Evolutionary conservation across 2,329 filamentous ascomycete species (phyloP).

Genomic region (Cladosporium cucumerinum): DNA sequence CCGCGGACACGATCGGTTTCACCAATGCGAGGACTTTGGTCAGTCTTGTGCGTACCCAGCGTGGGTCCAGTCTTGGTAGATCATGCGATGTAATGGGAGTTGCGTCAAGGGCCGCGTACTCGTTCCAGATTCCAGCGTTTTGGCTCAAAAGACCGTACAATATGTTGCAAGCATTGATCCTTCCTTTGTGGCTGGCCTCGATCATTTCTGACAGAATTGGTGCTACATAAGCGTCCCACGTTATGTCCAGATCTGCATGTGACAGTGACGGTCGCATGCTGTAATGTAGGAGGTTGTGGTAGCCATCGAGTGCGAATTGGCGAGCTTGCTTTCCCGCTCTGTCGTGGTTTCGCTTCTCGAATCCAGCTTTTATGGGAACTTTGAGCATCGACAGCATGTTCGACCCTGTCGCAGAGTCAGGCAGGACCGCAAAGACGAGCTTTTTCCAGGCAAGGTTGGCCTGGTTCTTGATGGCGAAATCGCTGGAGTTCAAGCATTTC

Average conservation of each 20-base stretch:
- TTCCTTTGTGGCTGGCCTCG: slow-evolving; percentile 46
- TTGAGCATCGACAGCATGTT: slow-evolving; percentile 62
- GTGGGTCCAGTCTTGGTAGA: slow-evolving; percentile 76
- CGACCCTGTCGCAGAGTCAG: slow-evolving; percentile 55
- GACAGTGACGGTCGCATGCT: slow-evolving; percentile 68
- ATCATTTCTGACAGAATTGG: slow-evolving; percentile 61
- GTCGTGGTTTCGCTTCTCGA: slow-evolving; percentile 61
- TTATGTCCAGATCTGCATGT: slow-evolving; percentile 63
- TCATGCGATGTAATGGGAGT: slow-evolving; percentile 61
- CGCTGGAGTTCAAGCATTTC: slow-evolving; percentile 76
- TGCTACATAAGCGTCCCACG: slow-evolving; percentile 74
- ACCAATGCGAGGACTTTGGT: slow-evolving; percentile 61
- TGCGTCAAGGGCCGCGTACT: slow-evolving; percentile 62
- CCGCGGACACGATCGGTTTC: slow-evolving; percentile 50
- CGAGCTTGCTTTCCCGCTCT: slow-evolving; percentile 44
- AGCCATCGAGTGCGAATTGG: slow-evolving; percentile 65
- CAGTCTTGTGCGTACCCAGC: slow-evolving; percentile 78
- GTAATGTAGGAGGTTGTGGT: slow-evolving; percentile 82
- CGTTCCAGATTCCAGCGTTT: slow-evolving; percentile 64
- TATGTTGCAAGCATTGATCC: slow-evolving; percentile 64
- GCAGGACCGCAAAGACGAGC: slow-evolving; percentile 70
- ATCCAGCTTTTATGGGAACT: slow-evolving; percentile 65
- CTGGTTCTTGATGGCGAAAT: slow-evolving; percentile 66
- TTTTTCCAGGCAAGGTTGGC: slow-evolving; percentile 84
- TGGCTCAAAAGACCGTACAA: slow-evolving; percentile 67